Evolutionary conservation across 768 basidiomycete genomes (phyloP), one percentile per base, ranked within the genome.

Genomic region (Rhizopogon rudus): DNA sequence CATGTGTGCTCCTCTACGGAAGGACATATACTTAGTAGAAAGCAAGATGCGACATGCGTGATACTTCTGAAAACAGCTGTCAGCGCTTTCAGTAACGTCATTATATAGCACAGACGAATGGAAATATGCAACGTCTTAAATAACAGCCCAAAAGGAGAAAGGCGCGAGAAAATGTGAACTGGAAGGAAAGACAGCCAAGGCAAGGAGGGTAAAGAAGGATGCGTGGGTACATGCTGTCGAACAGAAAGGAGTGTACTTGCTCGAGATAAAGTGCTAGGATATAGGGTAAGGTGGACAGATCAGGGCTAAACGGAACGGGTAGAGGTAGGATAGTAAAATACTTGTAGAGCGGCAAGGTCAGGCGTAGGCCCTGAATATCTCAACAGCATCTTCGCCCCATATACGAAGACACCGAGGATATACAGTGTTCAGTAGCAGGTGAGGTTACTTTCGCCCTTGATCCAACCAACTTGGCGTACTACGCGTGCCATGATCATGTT

Each of bases 91-190:
- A 71, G 64, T 64, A 70, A 61, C 67, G 67, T 67, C 67, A 70
- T 69, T 75, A 75, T 49, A 49, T 75, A 73, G 70, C 73, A 75
- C 75, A 74, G 57, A 68, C 65, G 56, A 40, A 61, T 63, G 60
- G 62, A 45, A 67, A 72, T 71, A 70, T 70, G 66, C 70, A 57
- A 62, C 60, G 61, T 51, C 54, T 67, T 68, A 69, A 69, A 66
- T 70, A 71, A 62, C 58, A 65, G 61, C 63, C 65, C 68, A 49
- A 20, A 51, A 52, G 54, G 59, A 61, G 59, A 57, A 58, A 57
- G 60, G 55, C 55, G 61, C 61, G 46, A 57, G 57, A 62, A 49
- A 44, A 44, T 39, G 37, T 7, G 51, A 49, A 49, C 53, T 51
- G 52, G 44, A 52, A 60, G 53, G 55, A 44, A 60, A 53, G 52